Base-by-base conservation (phyloP, 73 alveolate species). In the Breviolum minutum region DNA sequence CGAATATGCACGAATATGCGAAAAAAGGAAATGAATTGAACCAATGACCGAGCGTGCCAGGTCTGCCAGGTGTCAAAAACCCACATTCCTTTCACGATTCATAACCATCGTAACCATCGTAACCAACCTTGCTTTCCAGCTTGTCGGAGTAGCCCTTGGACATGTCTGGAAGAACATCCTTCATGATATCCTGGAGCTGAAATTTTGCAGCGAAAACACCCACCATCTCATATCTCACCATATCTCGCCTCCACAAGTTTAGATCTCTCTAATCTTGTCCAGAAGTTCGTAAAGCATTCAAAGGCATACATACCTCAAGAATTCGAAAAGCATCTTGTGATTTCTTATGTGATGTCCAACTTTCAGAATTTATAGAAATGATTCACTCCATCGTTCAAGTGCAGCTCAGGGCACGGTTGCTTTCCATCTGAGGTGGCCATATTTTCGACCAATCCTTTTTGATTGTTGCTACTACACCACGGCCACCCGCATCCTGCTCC, bases 351-450 rank as follows among this genome's bases (percentile, higher is more conserved):
- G 54, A 40, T 40, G 54, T 40, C 54, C 3, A 71, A 71, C 9
- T 8, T 10, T 20, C 14, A 70, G 27, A 10, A 71, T 20, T 26
- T 71, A 6, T 0, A 71, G 7, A 71, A 8, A 12, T 71, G 29
- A 16, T 16, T 30, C 81, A n/a, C 10, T 71, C 81, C 10, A 71
- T 22, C 7, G 81, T 13, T 11, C 48, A 20, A 17, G 40, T 13
- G 32, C 81, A 13, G 26, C 81, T 71, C 32, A 22, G 81, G 5
- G 87, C 66, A 24, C 96, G 96, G 48, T 90, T 90, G 86, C 76
- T 30, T 77, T 90, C 96, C 96, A 90, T 76, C 29, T 90, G 87
- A 10, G 96, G 70, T 10, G 96, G 96, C 96, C 96, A 90, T 20
- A 90, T 70, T 74, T 63, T 69, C 74, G 87, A 63, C 96, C 96